These are phyloP conservation scores for Plectosphaerella plurivora DNA, from an alignment of 2,329 filamentous ascomycete genomes.

Conservation along the genomic window DNA sequence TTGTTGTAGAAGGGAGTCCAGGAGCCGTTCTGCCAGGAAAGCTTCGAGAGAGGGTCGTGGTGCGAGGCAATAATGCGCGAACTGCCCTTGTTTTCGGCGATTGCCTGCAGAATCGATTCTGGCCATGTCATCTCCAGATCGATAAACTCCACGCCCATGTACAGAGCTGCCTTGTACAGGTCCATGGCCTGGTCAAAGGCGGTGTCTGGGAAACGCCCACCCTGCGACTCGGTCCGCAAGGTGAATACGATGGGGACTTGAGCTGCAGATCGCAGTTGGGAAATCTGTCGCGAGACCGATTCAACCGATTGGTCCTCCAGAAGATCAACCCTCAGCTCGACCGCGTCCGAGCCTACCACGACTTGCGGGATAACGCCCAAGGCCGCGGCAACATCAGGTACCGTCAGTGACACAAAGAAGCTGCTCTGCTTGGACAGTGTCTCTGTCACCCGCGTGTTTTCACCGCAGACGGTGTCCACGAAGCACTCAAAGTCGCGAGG, in stretches of 20 bases:
- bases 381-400: slow-evolving; percentile 66
- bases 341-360: slow-evolving; percentile 82
- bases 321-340: slow-evolving; percentile 90
- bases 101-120: slow-evolving; percentile 64
- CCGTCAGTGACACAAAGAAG: slow-evolving; percentile 89
- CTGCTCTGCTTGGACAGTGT: slow-evolving; percentile 57
- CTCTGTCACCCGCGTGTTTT: slow-evolving; percentile 5
- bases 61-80: slow-evolving; percentile 92
- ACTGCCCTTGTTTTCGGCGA: slow-evolving; percentile 62
- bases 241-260: slow-evolving; percentile 88
- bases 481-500: slow-evolving; percentile 66
- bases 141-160: slow-evolving; percentile 85
- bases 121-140: slow-evolving; percentile 89
- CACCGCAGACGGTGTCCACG: slow-evolving; percentile 38
- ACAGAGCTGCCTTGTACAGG: slow-evolving; percentile 74
- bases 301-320: slow-evolving; percentile 72
- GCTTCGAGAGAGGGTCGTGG: slow-evolving; percentile 73
- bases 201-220: slow-evolving; percentile 80
- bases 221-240: slow-evolving; percentile 78
- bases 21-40: slow-evolving; percentile 89
- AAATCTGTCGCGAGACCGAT: slow-evolving; percentile 77
- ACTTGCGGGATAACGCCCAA: slow-evolving; percentile 64
- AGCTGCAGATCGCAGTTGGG: slow-evolving; percentile 68
- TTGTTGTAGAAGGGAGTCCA: slow-evolving; percentile 90
- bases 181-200: slow-evolving; percentile 65